phyloP scores from a whole-genome alignment of 495 filamentous ascomycete species.

The Hypoxylon lenormandii region DNA sequence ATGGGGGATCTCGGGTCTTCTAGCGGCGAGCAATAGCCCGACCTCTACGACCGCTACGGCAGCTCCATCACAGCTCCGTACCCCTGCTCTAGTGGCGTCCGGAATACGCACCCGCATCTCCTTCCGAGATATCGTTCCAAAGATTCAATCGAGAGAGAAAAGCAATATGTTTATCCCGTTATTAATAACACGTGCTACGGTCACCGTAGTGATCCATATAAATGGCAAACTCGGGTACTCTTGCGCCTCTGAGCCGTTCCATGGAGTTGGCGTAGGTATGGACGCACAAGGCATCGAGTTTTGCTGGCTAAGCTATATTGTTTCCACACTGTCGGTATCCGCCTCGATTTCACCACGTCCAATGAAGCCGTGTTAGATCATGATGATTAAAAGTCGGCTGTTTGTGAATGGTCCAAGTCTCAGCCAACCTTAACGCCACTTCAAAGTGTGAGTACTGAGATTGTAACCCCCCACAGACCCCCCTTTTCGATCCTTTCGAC shows the following conservation, averaged over 20 bases:
- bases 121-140: conserved; percentile 24
- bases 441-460: conserved; percentile 16
- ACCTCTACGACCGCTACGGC: conserved; percentile 9
- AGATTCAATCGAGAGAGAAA: conserved; percentile 18
- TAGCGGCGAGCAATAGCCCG: conserved; percentile 39
- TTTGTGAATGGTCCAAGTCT: conserved; percentile 12
- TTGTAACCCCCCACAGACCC: neutral
- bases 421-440: conserved; percentile 1
- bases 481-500: too few relatives aligned
- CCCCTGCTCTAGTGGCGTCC: conserved; percentile 21
- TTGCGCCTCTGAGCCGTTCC: conserved; percentile 8
- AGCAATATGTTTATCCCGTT: conserved; percentile 7
- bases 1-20: conserved; percentile 33
- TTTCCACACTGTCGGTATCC: conserved; percentile 44
- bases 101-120: conserved; percentile 34
- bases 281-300: conserved; percentile 13
- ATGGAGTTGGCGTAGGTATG: conserved; percentile 18
- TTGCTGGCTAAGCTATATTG: conserved; percentile 20
- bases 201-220: conserved; percentile 29
- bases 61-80: neutral
- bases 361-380: conserved; percentile 12
- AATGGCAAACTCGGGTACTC: conserved; percentile 23
- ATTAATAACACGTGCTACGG: conserved; percentile 29
- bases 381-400: neutral
- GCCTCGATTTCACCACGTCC: conserved; percentile 14